Base-by-base conservation (phyloP, 192 early-diverging fungal species). In the Coemansia sp. region DNA sequence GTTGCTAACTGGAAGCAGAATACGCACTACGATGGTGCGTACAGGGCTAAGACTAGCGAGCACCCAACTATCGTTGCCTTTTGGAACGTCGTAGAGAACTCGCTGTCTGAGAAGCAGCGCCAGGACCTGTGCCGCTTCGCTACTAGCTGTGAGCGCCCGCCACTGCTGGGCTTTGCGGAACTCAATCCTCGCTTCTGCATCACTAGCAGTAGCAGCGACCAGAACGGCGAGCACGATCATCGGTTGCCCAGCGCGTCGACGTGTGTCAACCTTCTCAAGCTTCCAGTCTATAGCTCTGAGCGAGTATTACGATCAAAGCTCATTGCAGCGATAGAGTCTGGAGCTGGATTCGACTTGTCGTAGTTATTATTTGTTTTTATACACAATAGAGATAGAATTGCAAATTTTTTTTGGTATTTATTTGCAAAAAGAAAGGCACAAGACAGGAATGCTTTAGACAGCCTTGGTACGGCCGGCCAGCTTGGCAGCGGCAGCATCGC, bases 201-300 rank as follows among this genome's bases (percentile, higher is more conserved):
- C 38, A 64, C 63, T 39, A 74, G 73, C 64, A 68, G 70, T 52
- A 43, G 43, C 55, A 59, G 60, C 65, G 65, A 69, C 32, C 46
- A 75, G 37, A 69, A 62, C 42, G 61, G 52, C 26, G 38, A 76
- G 9, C 86, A 91, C 17, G 86, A 92, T 52, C 84, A 86, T 6
- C 79, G 95, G 39, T 74, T 98, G 66, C 97, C 92, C 13, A 91
- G 91, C 42, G 89, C 88, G 23, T 92, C 89, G 44, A 91, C 90
- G 6, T 93, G 90, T 64, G 92, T 98, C 64, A 98, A 98, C 72
- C 80, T 97, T 61, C 82, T 98, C 42, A 97, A 97, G 72, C 75
- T 98, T 43, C 96, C 96, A 0, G 80, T 86, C 19, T 98, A 92
- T 76, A 85, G 83, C 44, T 83, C 78, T 11, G 66, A 84, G 50